Percentiles rank a stretch among this genome's conserved stretches.
phyloP scores from a whole-genome alignment of 2,329 filamentous ascomycete species.

The Claviceps humidiphila region DNA sequence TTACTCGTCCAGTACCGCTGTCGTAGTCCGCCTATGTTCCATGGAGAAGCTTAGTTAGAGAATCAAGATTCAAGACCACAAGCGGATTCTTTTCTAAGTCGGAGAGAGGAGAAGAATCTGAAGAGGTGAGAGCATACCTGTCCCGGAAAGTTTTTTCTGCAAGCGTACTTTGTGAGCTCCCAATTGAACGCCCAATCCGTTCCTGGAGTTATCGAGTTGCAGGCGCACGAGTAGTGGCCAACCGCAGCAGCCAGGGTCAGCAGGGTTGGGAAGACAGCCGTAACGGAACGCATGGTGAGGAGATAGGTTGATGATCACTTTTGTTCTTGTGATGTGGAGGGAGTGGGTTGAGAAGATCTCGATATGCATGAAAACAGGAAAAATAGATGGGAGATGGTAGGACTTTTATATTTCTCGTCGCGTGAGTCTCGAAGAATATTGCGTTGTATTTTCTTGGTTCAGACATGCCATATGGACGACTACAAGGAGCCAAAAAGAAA shows the following conservation, averaged over 20 bases:
- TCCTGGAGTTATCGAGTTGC: neutral
- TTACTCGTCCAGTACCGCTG: neutral
- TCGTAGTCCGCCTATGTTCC: neutral
- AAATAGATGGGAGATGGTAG: no score
- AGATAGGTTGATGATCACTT: no score
- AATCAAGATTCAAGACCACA: no score
- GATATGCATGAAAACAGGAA: no score
- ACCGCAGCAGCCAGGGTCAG: constrained; percentile 11
- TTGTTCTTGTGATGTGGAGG: no score
- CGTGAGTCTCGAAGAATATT: no score
- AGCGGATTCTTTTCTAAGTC: neutral
- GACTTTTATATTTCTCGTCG: no score
- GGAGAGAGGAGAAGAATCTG: neutral
- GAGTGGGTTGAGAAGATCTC: no score
- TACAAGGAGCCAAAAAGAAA: no score
- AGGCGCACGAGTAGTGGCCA: neutral
- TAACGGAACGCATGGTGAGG: neutral
- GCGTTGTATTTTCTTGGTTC: no score
- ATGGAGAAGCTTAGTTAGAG: neutral
- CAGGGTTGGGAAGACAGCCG: neutral
- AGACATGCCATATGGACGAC: no score
- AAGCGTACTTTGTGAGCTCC: neutral
- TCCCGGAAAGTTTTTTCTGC: neutral
- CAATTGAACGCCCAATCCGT: neutral
- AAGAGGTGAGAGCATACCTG: neutral